phyloP scores from a whole-genome alignment of 176 grass and related monocot genomes.

The Secale cereale region DNA sequence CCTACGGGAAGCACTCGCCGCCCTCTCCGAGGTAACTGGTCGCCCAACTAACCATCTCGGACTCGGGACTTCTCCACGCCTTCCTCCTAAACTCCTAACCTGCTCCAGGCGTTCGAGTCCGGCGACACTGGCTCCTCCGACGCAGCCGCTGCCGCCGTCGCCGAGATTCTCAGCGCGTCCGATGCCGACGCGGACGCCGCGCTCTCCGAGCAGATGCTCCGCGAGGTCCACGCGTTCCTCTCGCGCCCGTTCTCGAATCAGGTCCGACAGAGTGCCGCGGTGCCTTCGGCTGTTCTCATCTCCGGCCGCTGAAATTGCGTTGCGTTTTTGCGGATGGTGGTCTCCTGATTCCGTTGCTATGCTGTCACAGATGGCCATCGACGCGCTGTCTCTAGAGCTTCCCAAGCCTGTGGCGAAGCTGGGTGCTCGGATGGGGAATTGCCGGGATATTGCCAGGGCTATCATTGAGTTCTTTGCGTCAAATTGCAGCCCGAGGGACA shows the following conservation, averaged over 20 bases:
- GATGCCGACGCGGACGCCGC: neutral
- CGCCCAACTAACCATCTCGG: neutral
- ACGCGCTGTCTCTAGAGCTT: slow-evolving; percentile 60
- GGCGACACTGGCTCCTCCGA: slow-evolving; percentile 7
- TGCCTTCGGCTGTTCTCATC: neutral
- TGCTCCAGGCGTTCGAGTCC: slow-evolving; percentile 32
- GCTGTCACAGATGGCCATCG: slow-evolving; percentile 41
- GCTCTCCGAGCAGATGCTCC: slow-evolving; percentile 38
- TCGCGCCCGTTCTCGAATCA: slow-evolving; percentile 40
- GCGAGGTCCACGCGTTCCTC: slow-evolving; percentile 44
- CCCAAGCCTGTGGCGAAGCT: slow-evolving; percentile 52
- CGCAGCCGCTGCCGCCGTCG: neutral
- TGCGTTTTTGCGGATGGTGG: neutral
- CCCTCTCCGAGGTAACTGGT: slow-evolving; percentile 25
- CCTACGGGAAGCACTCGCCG: slow-evolving; percentile 23
- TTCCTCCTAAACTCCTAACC: neutral
- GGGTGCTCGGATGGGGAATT: slow-evolving; percentile 29
- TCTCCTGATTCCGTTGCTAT: neutral
- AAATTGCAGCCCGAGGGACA: slow-evolving; percentile 57
- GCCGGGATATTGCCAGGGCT: slow-evolving; percentile 11
- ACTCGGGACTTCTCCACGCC: neutral
- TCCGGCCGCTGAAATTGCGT: neutral
- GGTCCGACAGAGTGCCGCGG: slow-evolving; percentile 18
- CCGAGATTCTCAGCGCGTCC: slow-evolving; percentile 1
- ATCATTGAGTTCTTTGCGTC: slow-evolving; percentile 43